Evolutionary conservation across 2,329 filamentous ascomycete species (phyloP).

Genomic region (Cytospora chrysosperma): DNA sequence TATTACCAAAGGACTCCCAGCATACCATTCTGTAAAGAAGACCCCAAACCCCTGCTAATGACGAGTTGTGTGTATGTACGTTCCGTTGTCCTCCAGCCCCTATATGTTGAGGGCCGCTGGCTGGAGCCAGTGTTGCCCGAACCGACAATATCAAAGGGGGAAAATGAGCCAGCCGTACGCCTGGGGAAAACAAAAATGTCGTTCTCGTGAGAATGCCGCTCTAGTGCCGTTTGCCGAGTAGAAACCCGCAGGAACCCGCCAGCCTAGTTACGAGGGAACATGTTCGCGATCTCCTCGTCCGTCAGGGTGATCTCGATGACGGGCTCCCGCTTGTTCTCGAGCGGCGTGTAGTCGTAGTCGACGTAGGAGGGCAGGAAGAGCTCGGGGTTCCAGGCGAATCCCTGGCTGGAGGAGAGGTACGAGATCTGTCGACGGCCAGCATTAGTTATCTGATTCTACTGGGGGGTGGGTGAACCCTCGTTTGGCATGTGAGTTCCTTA

Average conservation of each 20-base stretch:
- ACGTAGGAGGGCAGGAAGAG: conserved; percentile 79
- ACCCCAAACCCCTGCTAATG: conserved; percentile 17
- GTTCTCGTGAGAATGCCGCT: conserved; percentile 22
- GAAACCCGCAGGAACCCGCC: neutral
- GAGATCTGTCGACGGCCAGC: conserved; percentile 57
- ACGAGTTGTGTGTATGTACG: conserved; percentile 3
- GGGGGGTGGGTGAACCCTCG: neutral
- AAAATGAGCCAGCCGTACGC: conserved; percentile 17
- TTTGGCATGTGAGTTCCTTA: conserved; percentile 42
- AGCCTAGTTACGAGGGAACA: conserved; percentile 56
- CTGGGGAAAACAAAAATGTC: conserved; percentile 6
- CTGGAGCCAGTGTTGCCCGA: conserved; percentile 7
- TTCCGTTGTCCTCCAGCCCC: conserved; percentile 2
- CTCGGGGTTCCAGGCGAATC: conserved; percentile 82
- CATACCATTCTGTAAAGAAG: conserved; percentile 14
- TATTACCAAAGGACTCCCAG: conserved; percentile 17
- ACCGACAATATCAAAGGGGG: neutral
- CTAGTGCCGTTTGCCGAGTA: conserved; percentile 6
- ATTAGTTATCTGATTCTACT: conserved; percentile 27
- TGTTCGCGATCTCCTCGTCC: conserved; percentile 70
- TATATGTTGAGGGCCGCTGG: conserved; percentile 3
- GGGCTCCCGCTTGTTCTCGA: conserved; percentile 74
- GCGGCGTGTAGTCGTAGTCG: conserved; percentile 70
- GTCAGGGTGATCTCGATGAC: conserved; percentile 76
- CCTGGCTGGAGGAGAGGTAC: conserved; percentile 76